Evolutionary conservation across 2,329 filamentous ascomycete species (phyloP).

Genomic region (Aspergillus fischeri): DNA sequence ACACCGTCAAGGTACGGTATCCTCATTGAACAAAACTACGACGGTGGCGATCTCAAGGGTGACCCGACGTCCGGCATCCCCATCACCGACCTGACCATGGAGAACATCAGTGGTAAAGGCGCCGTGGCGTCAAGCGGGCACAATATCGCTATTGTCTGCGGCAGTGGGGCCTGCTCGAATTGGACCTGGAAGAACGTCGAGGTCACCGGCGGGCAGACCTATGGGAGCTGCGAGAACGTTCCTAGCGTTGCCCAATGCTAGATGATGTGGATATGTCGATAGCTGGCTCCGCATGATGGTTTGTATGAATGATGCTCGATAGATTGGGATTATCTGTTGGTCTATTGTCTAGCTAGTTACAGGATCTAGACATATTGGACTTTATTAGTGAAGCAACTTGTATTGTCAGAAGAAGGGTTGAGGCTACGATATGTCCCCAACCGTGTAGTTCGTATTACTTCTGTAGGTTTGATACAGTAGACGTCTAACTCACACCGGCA

Average conservation of each 20-base stretch:
- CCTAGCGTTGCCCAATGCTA: slow-evolving; percentile 34
- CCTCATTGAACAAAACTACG: slow-evolving; percentile 51
- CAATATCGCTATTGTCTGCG: slow-evolving; percentile 53
- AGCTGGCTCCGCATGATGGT: not conserved
- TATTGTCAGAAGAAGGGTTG: not conserved
- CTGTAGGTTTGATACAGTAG: too few species aligned
- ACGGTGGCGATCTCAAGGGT: slow-evolving; percentile 38
- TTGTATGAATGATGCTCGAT: too few species aligned
- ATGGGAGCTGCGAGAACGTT: slow-evolving; percentile 39
- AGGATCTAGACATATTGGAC: not conserved
- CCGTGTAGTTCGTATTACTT: not conserved
- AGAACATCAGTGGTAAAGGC: slow-evolving; percentile 30
- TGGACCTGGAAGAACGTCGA: slow-evolving; percentile 48
- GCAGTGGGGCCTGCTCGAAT: slow-evolving; percentile 44
- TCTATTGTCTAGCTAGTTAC: not conserved
- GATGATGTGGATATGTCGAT: not conserved
- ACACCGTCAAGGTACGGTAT: slow-evolving; percentile 44
- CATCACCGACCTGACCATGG: slow-evolving; percentile 38
- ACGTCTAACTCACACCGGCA: too few species aligned
- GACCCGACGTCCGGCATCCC: slow-evolving; percentile 20
- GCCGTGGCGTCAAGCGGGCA: slow-evolving; percentile 29
- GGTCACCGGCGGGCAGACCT: slow-evolving; percentile 51
- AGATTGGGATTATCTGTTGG: too few species aligned
- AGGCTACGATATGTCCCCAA: not conserved
- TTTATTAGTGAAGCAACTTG: not conserved